Evolutionary conservation across 345 rosid genomes (phyloP).

Genomic region (Raphanus raphanistrum): DNA sequence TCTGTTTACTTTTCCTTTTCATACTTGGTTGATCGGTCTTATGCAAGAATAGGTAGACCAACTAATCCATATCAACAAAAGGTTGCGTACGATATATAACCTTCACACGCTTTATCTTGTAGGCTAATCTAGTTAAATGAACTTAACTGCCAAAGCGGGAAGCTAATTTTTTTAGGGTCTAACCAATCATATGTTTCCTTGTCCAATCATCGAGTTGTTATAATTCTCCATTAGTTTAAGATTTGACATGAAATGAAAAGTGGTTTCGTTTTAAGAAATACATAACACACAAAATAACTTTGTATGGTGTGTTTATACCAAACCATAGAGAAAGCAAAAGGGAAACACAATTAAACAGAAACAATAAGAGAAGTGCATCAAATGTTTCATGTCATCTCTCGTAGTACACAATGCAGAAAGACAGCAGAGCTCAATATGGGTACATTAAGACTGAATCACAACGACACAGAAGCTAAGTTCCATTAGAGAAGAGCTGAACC

Average conservation of each 20-base stretch:
- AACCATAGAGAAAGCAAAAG: conserved; percentile 1
- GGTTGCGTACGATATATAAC: not conserved
- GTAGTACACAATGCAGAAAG: not conserved
- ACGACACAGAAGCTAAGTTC: conserved; percentile 9
- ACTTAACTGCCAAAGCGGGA: not conserved
- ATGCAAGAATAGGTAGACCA: not conserved
- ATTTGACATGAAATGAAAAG: not conserved
- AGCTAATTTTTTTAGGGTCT: not conserved
- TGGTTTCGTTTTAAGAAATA: not conserved
- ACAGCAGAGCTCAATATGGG: not conserved
- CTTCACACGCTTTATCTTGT: conserved; percentile 12
- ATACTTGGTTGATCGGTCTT: conserved; percentile 9
- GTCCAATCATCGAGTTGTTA: not conserved
- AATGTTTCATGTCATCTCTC: not conserved
- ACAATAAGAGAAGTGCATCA: not conserved
- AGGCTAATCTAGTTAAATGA: conserved; percentile 26
- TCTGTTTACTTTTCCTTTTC: not conserved
- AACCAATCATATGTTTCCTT: conserved; percentile 46
- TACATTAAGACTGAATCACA: not conserved
- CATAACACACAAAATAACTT: not conserved
- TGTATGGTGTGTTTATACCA: not conserved
- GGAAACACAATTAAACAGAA: not conserved
- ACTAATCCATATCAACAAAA: conserved; percentile 10
- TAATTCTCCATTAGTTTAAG: not conserved
- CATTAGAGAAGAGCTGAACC: conserved; percentile 61